Percentiles rank a stretch among this genome's conserved stretches.
Conservation (phyloP, 192 early-diverging fungal species). For the Coemansia sp. region DNA sequence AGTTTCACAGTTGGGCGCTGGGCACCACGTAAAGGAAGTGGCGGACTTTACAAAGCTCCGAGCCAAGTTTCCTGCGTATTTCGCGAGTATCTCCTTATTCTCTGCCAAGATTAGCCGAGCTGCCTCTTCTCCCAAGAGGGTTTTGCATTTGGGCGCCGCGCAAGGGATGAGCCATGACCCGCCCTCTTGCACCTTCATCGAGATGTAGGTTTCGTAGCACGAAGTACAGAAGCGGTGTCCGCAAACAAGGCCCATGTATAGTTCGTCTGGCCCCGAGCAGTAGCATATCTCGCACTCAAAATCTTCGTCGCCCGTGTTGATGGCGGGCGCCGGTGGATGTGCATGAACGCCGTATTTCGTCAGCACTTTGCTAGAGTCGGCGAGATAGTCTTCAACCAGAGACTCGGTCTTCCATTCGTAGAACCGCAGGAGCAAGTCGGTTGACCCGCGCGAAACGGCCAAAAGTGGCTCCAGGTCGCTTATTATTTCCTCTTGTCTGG, state of each 20-base stretch:
- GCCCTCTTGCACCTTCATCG: conserved; percentile 84
- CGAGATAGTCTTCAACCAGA: conserved; percentile 46
- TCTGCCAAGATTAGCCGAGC: conserved; percentile 70
- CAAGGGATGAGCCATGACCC: conserved; percentile 90
- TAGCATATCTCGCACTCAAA: conserved; percentile 95
- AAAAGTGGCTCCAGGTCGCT: conserved; percentile 40
- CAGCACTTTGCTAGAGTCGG: conserved; percentile 32
- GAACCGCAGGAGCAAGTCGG: conserved; percentile 42
- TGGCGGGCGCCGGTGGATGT: conserved; percentile 10
- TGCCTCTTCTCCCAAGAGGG: conserved; percentile 83
- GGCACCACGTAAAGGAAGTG: conserved; percentile 93
- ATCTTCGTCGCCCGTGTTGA: conserved; percentile 25
- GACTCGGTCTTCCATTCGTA: conserved; percentile 50
- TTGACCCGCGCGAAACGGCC: conserved; percentile 33
- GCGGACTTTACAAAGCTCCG: conserved; percentile 83
- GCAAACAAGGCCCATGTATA: conserved; percentile 73
- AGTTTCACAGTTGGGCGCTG: conserved; percentile 93
- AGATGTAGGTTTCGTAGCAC: conserved; percentile 87
- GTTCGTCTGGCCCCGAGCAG: conserved; percentile 43
- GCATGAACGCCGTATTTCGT: conserved; percentile 27
- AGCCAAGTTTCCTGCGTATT: conserved; percentile 68
- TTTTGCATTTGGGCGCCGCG: conserved; percentile 70
- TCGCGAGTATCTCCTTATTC: conserved; percentile 49
- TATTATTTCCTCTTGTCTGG: conserved; percentile 32
- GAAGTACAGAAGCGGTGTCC: conserved; percentile 85